Conservation (phyloP, 495 filamentous ascomycete genomes). For the Friedmanniomyces simplex region DNA sequence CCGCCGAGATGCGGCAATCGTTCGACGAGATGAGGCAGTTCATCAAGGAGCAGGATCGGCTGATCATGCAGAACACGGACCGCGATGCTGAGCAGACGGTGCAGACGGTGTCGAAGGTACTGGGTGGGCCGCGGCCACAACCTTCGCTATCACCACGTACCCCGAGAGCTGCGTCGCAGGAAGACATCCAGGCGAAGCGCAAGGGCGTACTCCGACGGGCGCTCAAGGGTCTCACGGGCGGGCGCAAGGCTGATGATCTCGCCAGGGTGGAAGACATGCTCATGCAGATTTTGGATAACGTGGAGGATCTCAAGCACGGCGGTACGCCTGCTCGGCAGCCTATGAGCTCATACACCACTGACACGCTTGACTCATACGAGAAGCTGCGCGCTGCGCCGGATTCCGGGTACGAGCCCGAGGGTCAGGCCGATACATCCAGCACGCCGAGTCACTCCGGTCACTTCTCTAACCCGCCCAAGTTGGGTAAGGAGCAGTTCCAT, state of each 20-base stretch:
- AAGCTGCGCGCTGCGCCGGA: constrained; percentile 48
- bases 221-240: constrained; percentile 66
- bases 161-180: constrained; percentile 39
- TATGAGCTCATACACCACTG: constrained; percentile 19
- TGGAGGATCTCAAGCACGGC: constrained; percentile 70
- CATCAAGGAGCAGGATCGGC: constrained; percentile 73
- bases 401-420: constrained; percentile 71
- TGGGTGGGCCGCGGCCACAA: constrained; percentile 80
- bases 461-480: constrained; percentile 58
- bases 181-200: constrained; percentile 69
- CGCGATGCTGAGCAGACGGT: constrained; percentile 76
- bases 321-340: constrained; percentile 27
- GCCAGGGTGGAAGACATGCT: constrained; percentile 92
- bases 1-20: constrained; percentile 93
- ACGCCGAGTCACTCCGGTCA: constrained; percentile 69
- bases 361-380: constrained; percentile 39
- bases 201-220: constrained; percentile 86
- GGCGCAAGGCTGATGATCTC: constrained; percentile 79
- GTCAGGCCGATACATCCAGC: constrained; percentile 65
- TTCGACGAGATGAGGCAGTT: constrained; percentile 95
- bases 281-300: constrained; percentile 78
- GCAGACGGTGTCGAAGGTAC: constrained; percentile 66
- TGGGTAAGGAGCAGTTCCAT: constrained; percentile 39
- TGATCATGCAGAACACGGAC: constrained; percentile 72
- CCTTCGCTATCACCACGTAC: constrained; percentile 52